phyloP scores from a whole-genome alignment of 140 eudicot genomes.

The Cichorium intybus region DNA sequence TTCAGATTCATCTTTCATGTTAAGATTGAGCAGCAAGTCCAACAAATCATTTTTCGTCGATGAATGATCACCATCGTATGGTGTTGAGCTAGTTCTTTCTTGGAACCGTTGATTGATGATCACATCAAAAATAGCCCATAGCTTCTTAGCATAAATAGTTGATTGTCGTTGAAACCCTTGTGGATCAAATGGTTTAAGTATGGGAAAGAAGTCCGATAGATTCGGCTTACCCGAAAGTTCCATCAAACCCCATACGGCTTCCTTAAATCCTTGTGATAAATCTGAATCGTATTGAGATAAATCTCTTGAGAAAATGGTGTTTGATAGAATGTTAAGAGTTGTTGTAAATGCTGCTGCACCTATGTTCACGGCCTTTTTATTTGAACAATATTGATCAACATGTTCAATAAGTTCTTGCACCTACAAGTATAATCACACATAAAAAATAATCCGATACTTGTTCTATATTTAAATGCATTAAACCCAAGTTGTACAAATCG shows the following conservation, averaged over 20 bases:
- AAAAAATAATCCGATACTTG: too few relatives aligned
- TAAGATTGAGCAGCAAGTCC: conserved; percentile 18
- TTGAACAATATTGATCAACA: not conserved
- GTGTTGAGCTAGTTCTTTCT: not conserved
- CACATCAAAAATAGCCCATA: conserved; percentile 7
- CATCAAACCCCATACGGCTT: conserved; percentile 5
- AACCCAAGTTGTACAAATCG: too few relatives aligned
- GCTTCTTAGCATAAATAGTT: not conserved
- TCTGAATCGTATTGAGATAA: conserved; percentile 11
- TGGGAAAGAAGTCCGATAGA: conserved; percentile 39
- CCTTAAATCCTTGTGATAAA: conserved; percentile 30
- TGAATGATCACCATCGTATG: not conserved
- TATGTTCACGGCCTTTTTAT: not conserved
- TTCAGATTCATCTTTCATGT: conserved; percentile 10
- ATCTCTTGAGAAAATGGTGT: conserved; percentile 21
- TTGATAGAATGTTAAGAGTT: conserved; percentile 24
- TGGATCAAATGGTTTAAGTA: conserved; percentile 35
- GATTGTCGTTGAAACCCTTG: conserved; percentile 30
- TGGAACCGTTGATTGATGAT: conserved; percentile 17
- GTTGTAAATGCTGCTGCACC: conserved; percentile 12
- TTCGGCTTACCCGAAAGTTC: conserved; percentile 30
- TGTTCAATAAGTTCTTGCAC: conserved; percentile 27
- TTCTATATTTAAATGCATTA: too few relatives aligned
- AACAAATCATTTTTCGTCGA: conserved; percentile 11
- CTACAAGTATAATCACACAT: not conserved